Evolutionary conservation across 1,284 basidiomycete genomes (phyloP).

Genomic region (Microbotryomycetes sp.): DNA sequence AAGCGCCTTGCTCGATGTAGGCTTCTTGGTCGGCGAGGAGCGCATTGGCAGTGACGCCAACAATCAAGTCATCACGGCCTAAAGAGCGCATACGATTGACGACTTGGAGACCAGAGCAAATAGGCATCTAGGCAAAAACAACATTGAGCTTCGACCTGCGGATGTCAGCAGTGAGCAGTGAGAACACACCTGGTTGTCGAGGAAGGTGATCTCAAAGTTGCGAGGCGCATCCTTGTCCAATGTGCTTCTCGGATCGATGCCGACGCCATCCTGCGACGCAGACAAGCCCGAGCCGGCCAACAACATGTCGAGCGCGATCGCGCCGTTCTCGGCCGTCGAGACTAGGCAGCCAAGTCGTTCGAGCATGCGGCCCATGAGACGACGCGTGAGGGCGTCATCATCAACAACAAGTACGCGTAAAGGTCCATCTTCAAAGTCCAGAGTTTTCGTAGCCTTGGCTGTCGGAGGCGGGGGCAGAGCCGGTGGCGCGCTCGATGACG

Average conservation of each 20-base stretch:
- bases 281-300: slow-evolving; percentile 41
- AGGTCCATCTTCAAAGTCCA: slow-evolving; percentile 33
- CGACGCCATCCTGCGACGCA: slow-evolving; percentile 28
- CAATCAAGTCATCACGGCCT: slow-evolving; percentile 47
- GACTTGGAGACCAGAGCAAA: slow-evolving; percentile 67
- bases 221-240: slow-evolving; percentile 32
- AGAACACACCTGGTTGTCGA: slow-evolving; percentile 55
- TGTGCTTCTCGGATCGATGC: slow-evolving; percentile 24
- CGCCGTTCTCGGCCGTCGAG: slow-evolving; percentile 77
- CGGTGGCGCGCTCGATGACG: not conserved
- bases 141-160: not conserved
- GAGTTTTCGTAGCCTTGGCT: not conserved
- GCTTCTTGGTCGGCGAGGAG: slow-evolving; percentile 61
- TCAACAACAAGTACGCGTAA: slow-evolving; percentile 45
- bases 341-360: slow-evolving; percentile 69
- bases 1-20: slow-evolving; percentile 50
- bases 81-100: slow-evolving; percentile 59
- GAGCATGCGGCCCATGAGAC: slow-evolving; percentile 72
- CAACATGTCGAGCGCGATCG: slow-evolving; percentile 68
- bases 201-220: slow-evolving; percentile 62
- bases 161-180: slow-evolving; percentile 38
- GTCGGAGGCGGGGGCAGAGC: not conserved
- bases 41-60: slow-evolving; percentile 51
- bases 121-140: slow-evolving; percentile 46
- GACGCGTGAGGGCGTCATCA: slow-evolving; percentile 61